phyloP scores from a whole-genome alignment of 179 eudicot species.

The Corrigiola litoralis region DNA sequence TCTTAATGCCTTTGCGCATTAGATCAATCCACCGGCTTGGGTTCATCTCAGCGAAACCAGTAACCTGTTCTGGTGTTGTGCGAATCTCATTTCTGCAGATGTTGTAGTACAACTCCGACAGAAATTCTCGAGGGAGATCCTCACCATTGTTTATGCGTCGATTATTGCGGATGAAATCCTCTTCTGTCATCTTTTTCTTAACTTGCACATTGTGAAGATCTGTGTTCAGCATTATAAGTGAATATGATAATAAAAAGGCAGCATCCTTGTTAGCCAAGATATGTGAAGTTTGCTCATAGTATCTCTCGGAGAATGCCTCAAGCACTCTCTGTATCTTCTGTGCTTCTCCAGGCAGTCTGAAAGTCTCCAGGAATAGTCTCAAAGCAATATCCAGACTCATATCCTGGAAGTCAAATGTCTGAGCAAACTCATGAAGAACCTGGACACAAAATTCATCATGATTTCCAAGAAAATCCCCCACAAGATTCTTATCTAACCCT shows the following conservation, averaged over 20 bases:
- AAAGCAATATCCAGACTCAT: conserved; percentile 52
- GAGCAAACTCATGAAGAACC: conserved; percentile 71
- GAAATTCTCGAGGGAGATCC: conserved; percentile 70
- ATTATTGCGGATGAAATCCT: conserved; percentile 74
- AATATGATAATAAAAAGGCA: conserved; percentile 65
- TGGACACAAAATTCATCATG: conserved; percentile 74
- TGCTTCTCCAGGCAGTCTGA: conserved; percentile 55
- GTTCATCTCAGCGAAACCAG: conserved; percentile 49
- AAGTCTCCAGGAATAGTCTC: conserved; percentile 50
- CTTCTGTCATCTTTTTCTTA: conserved; percentile 79
- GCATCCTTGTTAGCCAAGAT: conserved; percentile 70
- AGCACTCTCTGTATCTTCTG: conserved; percentile 73
- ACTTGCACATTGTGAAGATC: conserved; percentile 82
- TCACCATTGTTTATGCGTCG: conserved; percentile 59
- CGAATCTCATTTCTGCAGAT: conserved; percentile 75
- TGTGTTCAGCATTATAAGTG: conserved; percentile 70
- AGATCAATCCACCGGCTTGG: conserved; percentile 69
- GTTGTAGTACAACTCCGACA: conserved; percentile 61
- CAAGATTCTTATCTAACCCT: conserved; percentile 68
- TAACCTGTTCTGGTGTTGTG: conserved; percentile 55
- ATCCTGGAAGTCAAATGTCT: conserved; percentile 65
- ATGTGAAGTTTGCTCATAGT: conserved; percentile 63
- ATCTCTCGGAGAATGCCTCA: conserved; percentile 70
- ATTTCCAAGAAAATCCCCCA: conserved; percentile 72
- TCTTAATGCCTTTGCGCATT: conserved; percentile 61